These are phyloP conservation scores for Acacia melanoxylon DNA, from an alignment of 306 rosid genomes.

Conservation along the genomic window DNA sequence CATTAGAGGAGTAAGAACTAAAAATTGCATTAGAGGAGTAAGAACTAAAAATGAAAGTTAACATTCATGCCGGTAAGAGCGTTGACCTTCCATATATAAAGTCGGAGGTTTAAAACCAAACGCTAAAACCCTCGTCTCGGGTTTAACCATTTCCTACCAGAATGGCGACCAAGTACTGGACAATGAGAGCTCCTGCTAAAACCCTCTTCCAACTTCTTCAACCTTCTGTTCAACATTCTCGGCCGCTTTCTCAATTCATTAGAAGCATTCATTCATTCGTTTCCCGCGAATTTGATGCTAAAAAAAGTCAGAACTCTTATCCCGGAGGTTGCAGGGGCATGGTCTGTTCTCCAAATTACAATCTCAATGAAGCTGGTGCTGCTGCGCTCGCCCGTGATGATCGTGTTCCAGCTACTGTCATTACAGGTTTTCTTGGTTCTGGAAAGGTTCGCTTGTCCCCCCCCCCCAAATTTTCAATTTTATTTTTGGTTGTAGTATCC, in stretches of 20 bases:
- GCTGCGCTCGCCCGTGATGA: conserved; percentile 44
- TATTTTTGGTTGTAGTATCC: background rate
- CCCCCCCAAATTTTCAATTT: background rate
- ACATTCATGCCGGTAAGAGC: too few species aligned
- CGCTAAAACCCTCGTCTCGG: background rate
- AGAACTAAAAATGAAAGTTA: too few species aligned
- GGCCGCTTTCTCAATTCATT: conserved; percentile 14
- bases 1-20: too few species aligned
- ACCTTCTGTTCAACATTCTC: conserved; percentile 27
- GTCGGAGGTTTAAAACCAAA: background rate
- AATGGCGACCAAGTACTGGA: conserved; percentile 45
- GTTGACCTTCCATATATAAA: background rate
- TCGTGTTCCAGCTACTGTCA: conserved; percentile 82
- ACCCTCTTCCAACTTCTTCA: conserved; percentile 36
- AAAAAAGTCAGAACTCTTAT: background rate
- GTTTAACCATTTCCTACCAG: background rate
- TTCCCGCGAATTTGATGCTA: conserved; percentile 16
- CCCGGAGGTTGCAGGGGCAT: conserved; percentile 42
- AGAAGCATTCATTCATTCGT: conserved; percentile 36
- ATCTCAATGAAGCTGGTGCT: conserved; percentile 26
- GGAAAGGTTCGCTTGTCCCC: conserved; percentile 60
- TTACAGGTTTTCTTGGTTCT: conserved; percentile 93
- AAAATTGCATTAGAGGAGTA: too few species aligned
- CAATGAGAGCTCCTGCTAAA: conserved; percentile 38
- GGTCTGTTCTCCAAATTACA: conserved; percentile 39